These are phyloP conservation scores for Mucor circinelloides DNA, from an alignment of 371 early-diverging fungal species.

Conservation along the genomic window DNA sequence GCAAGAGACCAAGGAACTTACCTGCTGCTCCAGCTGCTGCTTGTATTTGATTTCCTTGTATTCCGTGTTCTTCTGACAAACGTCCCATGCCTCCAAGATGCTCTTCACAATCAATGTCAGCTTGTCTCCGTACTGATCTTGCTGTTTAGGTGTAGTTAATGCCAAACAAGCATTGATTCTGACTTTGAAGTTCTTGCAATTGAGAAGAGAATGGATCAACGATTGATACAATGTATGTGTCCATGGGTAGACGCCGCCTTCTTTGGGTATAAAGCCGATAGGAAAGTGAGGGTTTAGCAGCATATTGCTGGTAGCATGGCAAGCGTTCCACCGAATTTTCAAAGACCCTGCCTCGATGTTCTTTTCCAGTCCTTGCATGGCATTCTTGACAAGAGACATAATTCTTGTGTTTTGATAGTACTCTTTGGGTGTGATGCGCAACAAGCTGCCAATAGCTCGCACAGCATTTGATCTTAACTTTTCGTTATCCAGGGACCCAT, in stretches of 20 bases:
- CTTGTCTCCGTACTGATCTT: constrained; percentile 55
- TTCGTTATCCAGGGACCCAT: constrained; percentile 72
- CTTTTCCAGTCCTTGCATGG: constrained; percentile 59
- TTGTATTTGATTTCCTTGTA: constrained; percentile 69
- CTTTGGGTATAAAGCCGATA: constrained; percentile 47
- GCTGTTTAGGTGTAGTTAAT: constrained; percentile 48
- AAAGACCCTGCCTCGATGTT: constrained; percentile 73
- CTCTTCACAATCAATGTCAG: constrained; percentile 46
- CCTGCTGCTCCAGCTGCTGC: constrained; percentile 59
- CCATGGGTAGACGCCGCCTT: constrained; percentile 47
- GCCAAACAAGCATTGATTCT: constrained; percentile 79
- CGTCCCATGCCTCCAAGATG: constrained; percentile 47
- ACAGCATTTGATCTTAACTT: constrained; percentile 77
- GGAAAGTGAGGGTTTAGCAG: constrained; percentile 64
- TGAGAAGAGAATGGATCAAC: constrained; percentile 54
- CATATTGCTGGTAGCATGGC: constrained; percentile 74
- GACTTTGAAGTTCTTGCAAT: constrained; percentile 80
- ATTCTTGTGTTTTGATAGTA: constrained; percentile 54
- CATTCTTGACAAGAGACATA: constrained; percentile 54
- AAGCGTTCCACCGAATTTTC: constrained; percentile 87
- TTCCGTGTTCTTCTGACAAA: constrained; percentile 29
- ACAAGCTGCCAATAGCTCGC: constrained; percentile 71
- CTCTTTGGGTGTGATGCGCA: constrained; percentile 57
- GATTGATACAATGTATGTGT: constrained; percentile 57
- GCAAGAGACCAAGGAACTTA: constrained; percentile 7